Evolutionary conservation across 306 rosid species (phyloP).

Genomic region (Lablab purpureus): DNA sequence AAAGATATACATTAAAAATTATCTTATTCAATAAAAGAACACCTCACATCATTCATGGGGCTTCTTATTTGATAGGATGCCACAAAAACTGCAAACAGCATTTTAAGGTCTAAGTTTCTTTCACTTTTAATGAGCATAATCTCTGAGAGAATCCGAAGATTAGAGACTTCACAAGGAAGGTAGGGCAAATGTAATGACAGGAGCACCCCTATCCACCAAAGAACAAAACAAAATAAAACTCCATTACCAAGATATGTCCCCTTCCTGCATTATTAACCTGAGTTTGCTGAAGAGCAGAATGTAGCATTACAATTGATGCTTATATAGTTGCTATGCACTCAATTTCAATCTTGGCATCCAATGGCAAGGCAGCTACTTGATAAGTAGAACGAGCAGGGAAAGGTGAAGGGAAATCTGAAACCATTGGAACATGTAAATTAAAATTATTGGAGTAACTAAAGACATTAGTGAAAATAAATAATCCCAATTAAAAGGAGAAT

Average conservation of each 20-base stretch:
- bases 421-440: constrained; percentile 31
- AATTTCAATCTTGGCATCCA: constrained; percentile 89
- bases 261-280: constrained; percentile 53
- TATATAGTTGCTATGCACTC: constrained; percentile 82
- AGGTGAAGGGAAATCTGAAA: constrained; percentile 71
- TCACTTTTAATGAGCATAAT: constrained; percentile 8
- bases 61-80: background rate
- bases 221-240: constrained; percentile 34
- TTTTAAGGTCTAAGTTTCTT: background rate
- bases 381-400: constrained; percentile 90
- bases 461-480: background rate
- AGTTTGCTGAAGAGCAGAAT: constrained; percentile 16
- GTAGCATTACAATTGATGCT: background rate
- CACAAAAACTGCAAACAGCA: background rate
- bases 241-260: constrained; percentile 34
- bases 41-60: background rate
- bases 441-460: background rate
- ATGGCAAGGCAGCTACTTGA: constrained; percentile 86
- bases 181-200: constrained; percentile 3
- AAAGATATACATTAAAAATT: background rate
- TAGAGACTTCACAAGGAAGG: background rate
- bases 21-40: background rate
- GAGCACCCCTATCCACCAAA: constrained; percentile 17
- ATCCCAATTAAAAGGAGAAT: background rate
- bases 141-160: background rate